Base-by-base conservation (phyloP, 2,329 filamentous ascomycete species). In the Fusarium nanum region DNA sequence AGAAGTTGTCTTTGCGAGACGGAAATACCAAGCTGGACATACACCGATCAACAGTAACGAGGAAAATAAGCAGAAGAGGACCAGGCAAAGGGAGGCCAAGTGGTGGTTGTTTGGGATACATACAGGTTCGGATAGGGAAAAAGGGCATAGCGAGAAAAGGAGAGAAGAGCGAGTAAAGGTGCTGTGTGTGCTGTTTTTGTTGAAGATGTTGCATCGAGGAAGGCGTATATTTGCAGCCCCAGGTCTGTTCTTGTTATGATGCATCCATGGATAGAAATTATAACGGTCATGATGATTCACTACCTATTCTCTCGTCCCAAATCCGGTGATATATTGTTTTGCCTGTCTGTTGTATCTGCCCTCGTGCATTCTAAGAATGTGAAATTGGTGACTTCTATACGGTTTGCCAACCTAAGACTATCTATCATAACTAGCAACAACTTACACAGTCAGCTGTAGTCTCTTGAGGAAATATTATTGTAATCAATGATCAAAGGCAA, bases 281-380 rank as follows among this genome's bases (percentile, higher is more conserved):
- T 66, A 67, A 72, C 57, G 68, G 68, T 46, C 56, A 67, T 72
- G 61, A 70, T 48, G 68, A 72, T 72, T 68, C 60, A 68, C 53
- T 68, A 28, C 57, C 64, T 37, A 53, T 30, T 12, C 23, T 34
- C 13, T 48, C 22, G 40, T 37, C 40, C 30, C 20, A 27, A 47
- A 16, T 42, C 28, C 42, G 32, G 45, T 48, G 48, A 66, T 18
- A 45, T 8, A 11, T 7, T 37, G 18, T 37, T 37, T 45, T 41
- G 18, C 18, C 5, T 41, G 13, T 45, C 13, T 46, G n/a, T 22
- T 14, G 23, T 25, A 23, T 13, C 28, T 25, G 42, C 1, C 28
- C 34, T 20, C 54, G 23, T 41, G 12, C 27, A 10, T 10, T 23
- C 18, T 30, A 12, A 23, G 12, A 34, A 44, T n/a, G 28, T 22